Evolutionary conservation across 352 stramenopile genomes (phyloP).

Genomic region (Phytophthora ohioensis): DNA sequence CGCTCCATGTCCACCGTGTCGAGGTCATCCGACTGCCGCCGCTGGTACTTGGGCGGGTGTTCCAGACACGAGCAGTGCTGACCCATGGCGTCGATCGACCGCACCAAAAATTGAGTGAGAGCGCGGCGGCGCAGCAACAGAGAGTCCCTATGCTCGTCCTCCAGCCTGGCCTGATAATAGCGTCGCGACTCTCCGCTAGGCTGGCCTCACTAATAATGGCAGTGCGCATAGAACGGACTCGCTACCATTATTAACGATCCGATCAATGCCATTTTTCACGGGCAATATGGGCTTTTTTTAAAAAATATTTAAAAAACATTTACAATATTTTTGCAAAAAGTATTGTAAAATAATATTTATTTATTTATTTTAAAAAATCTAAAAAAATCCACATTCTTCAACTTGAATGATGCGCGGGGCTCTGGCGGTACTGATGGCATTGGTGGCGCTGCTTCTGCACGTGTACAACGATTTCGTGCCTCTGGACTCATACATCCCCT

Average conservation of each 20-base stretch:
- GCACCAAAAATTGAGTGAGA: conserved; percentile 16
- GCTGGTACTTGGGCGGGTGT: conserved; percentile 66
- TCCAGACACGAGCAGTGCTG: conserved; percentile 83
- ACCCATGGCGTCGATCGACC: conserved; percentile 52
- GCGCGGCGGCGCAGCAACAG: neutral
- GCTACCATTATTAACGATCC: too few species aligned
- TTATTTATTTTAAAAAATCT: too few species aligned
- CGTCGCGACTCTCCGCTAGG: neutral
- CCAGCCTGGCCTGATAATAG: conserved; percentile 20
- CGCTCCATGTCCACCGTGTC: conserved; percentile 46
- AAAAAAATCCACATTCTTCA: conserved; percentile 6
- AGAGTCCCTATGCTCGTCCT: conserved; percentile 11
- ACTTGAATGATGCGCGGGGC: conserved; percentile 6
- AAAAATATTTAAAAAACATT: neutral
- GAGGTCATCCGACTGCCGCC: conserved; percentile 63
- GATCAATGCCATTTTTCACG: too few species aligned
- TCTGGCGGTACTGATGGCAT: conserved; percentile 10
- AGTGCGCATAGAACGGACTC: too few species aligned
- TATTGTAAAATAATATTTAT: neutral
- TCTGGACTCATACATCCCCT: conserved; percentile 47
- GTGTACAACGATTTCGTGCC: conserved; percentile 60
- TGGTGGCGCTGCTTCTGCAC: conserved; percentile 51
- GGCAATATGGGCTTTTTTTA: neutral
- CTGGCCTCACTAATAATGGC: too few species aligned
- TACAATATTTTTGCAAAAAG: neutral